A percentile compares a stretch with the other conserved stretches of the same genome.
These are phyloP conservation scores for Spongospora subterranea DNA, from an alignment of 208 protist species.

Conservation along the genomic window DNA sequence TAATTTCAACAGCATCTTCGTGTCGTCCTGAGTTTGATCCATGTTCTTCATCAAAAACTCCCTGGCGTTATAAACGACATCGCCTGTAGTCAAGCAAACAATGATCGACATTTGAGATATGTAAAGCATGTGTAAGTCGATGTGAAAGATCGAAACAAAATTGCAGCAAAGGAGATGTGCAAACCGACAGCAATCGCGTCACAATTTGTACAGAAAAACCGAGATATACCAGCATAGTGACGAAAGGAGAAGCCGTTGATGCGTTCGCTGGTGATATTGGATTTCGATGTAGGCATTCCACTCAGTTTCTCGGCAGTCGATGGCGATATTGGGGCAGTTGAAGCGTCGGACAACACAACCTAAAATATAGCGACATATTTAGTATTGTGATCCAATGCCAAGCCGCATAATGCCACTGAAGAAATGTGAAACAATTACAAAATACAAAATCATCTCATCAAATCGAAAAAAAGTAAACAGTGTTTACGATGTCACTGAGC, in stretches of 20 bases:
- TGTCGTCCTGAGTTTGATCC: slow-evolving; percentile 29
- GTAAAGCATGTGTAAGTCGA: too few relatives aligned
- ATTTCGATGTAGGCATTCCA: background rate
- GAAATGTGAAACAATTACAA: too few relatives aligned
- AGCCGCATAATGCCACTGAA: background rate
- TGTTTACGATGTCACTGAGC: too few relatives aligned
- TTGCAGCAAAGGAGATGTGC: background rate
- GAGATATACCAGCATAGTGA: slow-evolving; percentile 27
- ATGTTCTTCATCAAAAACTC: slow-evolving; percentile 53
- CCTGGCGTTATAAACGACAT: slow-evolving; percentile 47
- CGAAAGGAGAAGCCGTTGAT: slow-evolving; percentile 47
- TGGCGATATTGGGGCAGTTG: slow-evolving; percentile 25
- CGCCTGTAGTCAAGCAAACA: background rate
- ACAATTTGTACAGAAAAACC: background rate
- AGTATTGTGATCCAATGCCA: background rate
- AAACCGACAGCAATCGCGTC: background rate
- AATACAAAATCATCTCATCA: too few relatives aligned
- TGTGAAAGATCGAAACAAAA: too few relatives aligned
- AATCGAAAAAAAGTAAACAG: too few relatives aligned
- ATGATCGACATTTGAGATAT: background rate
- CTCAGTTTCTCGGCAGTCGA: background rate
- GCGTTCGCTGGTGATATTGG: background rate
- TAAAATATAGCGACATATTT: background rate
- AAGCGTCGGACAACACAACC: background rate
- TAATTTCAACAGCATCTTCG: background rate